Base-by-base conservation (phyloP, 2,329 filamentous ascomycete species). In the Venturia carpophila region DNA sequence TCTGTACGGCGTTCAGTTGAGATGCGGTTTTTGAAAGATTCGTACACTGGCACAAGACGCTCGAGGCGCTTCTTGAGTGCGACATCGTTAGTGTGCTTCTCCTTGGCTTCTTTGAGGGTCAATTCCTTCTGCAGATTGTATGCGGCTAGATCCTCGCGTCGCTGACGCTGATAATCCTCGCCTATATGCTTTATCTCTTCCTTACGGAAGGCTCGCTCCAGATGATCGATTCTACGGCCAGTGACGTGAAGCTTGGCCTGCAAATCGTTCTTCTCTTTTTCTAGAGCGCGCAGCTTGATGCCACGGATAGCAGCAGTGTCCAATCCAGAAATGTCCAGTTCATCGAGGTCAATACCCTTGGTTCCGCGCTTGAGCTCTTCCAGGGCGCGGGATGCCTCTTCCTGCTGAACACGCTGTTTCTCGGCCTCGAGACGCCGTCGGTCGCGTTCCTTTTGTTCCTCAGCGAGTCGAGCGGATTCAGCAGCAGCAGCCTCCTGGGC, bases 191-290 rank as follows among this genome's bases (percentile, higher is more conserved):
- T 96, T 73, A 88, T 80, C 78, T 99, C 94, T 79, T 97, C 94
- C 76, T 93, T 91, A 72, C 94, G 88, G 84, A 95, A 95, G 45
- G 94, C 94, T 80, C 94, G 90, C 82, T 99, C 94, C 71, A 99
- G 81, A 79, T 99, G 93, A 74, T 99, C 94, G 72, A 97, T 90
- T 69, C 94, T 89, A 85, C 97, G 97, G 76, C 89, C 91, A 67
- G 92, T 95, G 71, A 96, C 86, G 71, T 92, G 88, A 64, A 97
- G 85, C 75, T 90, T 91, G 79, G 97, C 92, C 69, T 90, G 91
- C 70, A 97, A 87, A 73, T 94, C 92, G 73, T 93, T 96, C 88
- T 97, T 99, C 82, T 97, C 94, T 71, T 93, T 92, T 80, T 97
- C 94, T 13, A 99, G 85, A 78, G 96, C 93, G 67, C 91, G 89